Percentiles rank a stretch among this genome's conserved stretches.
Evolutionary conservation across 192 early-diverging fungal genomes (phyloP).

Genomic region (Martensiomyces pterosporus): DNA sequence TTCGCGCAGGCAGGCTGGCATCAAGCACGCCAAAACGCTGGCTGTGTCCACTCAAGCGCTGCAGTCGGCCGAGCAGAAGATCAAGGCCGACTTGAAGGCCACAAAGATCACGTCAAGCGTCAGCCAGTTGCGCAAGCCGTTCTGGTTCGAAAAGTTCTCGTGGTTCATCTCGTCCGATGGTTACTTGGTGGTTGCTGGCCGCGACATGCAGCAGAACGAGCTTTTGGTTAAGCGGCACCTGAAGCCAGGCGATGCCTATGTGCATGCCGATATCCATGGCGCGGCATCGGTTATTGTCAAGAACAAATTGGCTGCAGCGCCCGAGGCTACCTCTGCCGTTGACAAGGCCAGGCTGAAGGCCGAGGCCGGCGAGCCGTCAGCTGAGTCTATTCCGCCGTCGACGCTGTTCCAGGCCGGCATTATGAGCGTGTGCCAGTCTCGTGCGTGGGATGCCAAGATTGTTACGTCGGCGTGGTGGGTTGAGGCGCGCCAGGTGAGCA

Average conservation of each 20-base stretch:
- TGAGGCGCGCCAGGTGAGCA: slow-evolving; percentile 77
- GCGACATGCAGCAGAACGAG: slow-evolving; percentile 93
- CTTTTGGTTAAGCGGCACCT: slow-evolving; percentile 74
- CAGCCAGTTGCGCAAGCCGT: slow-evolving; percentile 82
- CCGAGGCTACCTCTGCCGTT: slow-evolving; percentile 7
- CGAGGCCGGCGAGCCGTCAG: background rate
- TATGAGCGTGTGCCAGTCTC: slow-evolving; percentile 91
- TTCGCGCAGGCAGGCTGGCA: slow-evolving; percentile 71
- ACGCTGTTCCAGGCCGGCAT: slow-evolving; percentile 93
- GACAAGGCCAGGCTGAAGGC: slow-evolving; percentile 29
- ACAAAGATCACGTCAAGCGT: slow-evolving; percentile 73
- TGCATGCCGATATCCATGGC: slow-evolving; percentile 91
- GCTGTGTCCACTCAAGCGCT: slow-evolving; percentile 79
- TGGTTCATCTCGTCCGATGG: slow-evolving; percentile 95
- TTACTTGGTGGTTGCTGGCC: slow-evolving; percentile 87
- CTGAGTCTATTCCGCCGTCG: slow-evolving; percentile 70
- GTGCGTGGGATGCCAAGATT: slow-evolving; percentile 97
- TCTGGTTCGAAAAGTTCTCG: slow-evolving; percentile 98
- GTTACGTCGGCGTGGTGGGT: slow-evolving; percentile 96
- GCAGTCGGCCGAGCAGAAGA: slow-evolving; percentile 89
- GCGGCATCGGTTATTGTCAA: slow-evolving; percentile 88
- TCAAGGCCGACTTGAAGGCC: slow-evolving; percentile 72
- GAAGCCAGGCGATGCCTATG: slow-evolving; percentile 73
- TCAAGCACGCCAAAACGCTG: slow-evolving; percentile 89
- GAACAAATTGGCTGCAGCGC: slow-evolving; percentile 52